Base-by-base conservation (phyloP, 2,329 filamentous ascomycete genomes). In the Stagonosporopsis rhizophila region DNA sequence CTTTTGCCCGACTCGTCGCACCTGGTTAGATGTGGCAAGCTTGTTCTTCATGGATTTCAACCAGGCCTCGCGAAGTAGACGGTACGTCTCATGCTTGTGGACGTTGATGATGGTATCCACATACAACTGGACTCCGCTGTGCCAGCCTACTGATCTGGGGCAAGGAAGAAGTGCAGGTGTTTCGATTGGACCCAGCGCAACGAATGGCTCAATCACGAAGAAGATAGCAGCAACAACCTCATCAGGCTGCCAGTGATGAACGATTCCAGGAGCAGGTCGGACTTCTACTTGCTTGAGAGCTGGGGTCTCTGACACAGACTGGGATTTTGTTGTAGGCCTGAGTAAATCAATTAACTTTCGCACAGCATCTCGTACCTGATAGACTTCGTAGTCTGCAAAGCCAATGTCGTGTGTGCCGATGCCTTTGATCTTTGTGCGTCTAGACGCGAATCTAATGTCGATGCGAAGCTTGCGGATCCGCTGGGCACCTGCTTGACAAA, bases 121-220 rank as follows among this genome's bases (percentile, higher is more conserved):
- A 5, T 23, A 11, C 9, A 9, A 4, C 6, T 14, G 15, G 6
- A 35, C 20, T 12, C 19, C 17, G n/a, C 37, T 34, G n/a, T 22
- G 28, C 19, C 19, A 34, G 17, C 15, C 2, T 6, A n/a, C 4
- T 6, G 47, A 30, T 9, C 19, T 39, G 23, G 39, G 23, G 17
- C 44, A 42, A 32, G 27, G 8, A 4, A 23, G 7, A 7, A 64
- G 39, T 9, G 15, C 14, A 9, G 46, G 22, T 11, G 30, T 11
- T 5, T 46, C 44, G 11, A 62, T 39, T 3, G 44, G 22, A 9
- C 42, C n/a, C 4, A 58, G 9, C n/a, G 11, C 34, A 8, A 40
- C 45, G 20, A 64, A 59, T 2, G 61, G 59, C 14, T 60, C 56
- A 14, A 53, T 28, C 20, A 48, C 44, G 20, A 62, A 46, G 28